Evolutionary conservation across 176 grass and related monocot species (phyloP).

Genomic region (Phragmites australis): DNA sequence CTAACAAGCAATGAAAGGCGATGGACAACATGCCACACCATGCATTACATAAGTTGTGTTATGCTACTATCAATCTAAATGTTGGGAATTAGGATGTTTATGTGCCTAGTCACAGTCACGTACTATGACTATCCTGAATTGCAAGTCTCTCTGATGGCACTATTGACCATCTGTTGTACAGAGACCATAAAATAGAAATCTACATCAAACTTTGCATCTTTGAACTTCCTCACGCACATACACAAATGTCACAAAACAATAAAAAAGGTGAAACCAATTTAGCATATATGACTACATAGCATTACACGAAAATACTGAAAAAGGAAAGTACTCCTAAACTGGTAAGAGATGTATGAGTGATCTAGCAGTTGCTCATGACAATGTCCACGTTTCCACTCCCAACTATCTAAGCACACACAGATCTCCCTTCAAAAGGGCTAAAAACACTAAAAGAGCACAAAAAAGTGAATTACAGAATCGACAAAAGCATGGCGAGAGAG

Average conservation of each 20-base stretch:
- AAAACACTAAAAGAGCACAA: background rate
- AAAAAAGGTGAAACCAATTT: background rate
- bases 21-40: background rate
- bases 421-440: background rate
- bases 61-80: background rate
- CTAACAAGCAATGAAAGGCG: constrained; percentile 17
- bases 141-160: background rate
- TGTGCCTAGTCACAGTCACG: background rate
- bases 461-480: background rate
- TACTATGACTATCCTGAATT: background rate
- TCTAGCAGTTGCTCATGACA: background rate
- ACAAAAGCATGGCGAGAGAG: constrained; percentile 16
- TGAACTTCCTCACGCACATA: constrained; percentile 1
- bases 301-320: background rate
- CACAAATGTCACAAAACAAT: background rate
- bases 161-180: background rate
- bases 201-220: background rate
- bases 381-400: background rate
- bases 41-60: background rate
- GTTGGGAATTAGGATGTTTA: background rate
- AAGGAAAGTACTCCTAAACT: background rate
- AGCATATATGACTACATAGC: background rate
- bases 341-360: background rate
- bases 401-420: background rate
- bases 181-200: constrained; percentile 14